phyloP scores from a whole-genome alignment of 2,329 filamentous ascomycete genomes.

The Fusarium burgessii region DNA sequence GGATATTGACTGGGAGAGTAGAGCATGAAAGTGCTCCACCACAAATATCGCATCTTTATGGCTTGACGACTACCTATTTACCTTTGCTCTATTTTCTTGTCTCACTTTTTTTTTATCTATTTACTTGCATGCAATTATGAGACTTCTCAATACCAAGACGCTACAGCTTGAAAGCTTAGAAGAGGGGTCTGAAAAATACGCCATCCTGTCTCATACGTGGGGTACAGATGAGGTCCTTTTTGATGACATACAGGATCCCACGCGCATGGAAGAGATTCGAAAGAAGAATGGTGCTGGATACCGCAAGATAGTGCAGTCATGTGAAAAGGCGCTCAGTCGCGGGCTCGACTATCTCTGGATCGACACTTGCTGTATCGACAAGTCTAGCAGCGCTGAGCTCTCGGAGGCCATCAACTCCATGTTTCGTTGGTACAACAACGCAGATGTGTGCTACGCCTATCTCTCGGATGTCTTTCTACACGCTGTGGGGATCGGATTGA shows the following conservation, averaged over 20 bases:
- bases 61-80: constrained; percentile 1
- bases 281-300: constrained; percentile 39
- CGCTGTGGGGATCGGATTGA: constrained; percentile 24
- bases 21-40: constrained; percentile 37
- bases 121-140: constrained; percentile 40
- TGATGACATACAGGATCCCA: constrained; percentile 36
- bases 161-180: constrained; percentile 41
- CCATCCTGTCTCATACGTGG: constrained; percentile 47
- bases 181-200: constrained; percentile 36
- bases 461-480: constrained; percentile 40
- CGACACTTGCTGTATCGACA: constrained; percentile 48
- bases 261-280: constrained; percentile 37
- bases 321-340: constrained; percentile 39
- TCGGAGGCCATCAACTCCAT: constrained; percentile 46
- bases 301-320: constrained; percentile 40
- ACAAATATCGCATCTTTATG: constrained; percentile 23
- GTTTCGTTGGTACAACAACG: constrained; percentile 44
- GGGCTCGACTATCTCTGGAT: constrained; percentile 43
- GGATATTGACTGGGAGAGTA: not conserved
- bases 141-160: constrained; percentile 46
- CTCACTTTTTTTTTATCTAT: not conserved
- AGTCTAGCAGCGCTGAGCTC: constrained; percentile 44
- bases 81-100: not conserved
- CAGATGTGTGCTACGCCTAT: constrained; percentile 40
- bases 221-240: constrained; percentile 44